Base-by-base conservation (phyloP, 495 filamentous ascomycete genomes). In the Oidiodendron maius region DNA sequence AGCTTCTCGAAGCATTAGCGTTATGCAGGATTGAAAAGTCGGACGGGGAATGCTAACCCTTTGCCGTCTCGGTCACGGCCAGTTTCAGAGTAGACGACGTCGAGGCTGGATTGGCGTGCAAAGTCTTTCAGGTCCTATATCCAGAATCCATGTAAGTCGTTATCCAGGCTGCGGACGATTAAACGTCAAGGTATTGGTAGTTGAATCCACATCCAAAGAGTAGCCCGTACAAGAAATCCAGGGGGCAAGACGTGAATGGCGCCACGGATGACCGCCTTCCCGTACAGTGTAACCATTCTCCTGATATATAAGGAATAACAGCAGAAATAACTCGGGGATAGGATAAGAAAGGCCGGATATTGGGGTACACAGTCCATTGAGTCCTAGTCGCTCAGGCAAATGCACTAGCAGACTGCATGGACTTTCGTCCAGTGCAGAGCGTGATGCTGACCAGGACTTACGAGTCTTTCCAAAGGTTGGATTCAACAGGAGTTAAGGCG, bases 101-200 rank as follows among this genome's bases (percentile, higher is more conserved):
- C 94, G 66, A 94, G 80, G 62, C 89, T 89, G 69, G 91, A 94
- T 64, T 91, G 87, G 61, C 93, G 91, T 49, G 93, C 94, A 65
- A 97, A 99, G 68, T 99, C 93, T 87, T 99, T 99, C 35, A 99
- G 80, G 67, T 99, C 94, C 93, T 99, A 87, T 63, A 77, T 66
- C 71, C 71, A 73, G 72, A 48, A 74, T 60, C 71, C 66, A 62
- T 65, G 76, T 82, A 70, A 82, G 80, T 79, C 65, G 69, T 59
- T 64, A 58, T 75, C 72, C 74, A 68, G 66, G 63, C 57, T 51
- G 44, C 21, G 45, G 56, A 20, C 43, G 47, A 28, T 40, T 28
- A 60, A 46, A 53, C 46, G 52, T 53, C 52, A 60, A 44, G 56
- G 41, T 47, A 53, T 20, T 48, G 46, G 48, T 39, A 46, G 50